Evolutionary conservation across 2,329 filamentous ascomycete species (phyloP), one percentile per base, ranked within the genome.

Genomic region (Penicillium sp.): DNA sequence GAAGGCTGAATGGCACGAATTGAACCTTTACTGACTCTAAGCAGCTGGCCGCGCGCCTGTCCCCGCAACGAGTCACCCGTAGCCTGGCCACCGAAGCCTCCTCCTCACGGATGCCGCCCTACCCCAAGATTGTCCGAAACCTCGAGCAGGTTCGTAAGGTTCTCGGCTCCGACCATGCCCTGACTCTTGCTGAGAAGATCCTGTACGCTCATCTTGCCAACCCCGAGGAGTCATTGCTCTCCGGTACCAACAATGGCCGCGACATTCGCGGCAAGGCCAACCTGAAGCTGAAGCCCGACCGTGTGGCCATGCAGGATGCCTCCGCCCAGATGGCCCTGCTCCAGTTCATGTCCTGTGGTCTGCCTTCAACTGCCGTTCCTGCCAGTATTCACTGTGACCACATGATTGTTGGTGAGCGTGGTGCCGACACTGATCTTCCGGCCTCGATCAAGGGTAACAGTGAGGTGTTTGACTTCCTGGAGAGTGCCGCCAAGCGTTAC

Each of bases 321-420:
- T 96, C 91, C 27, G 94, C 94, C 6, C 94, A 99, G 79, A 99
- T 99, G 94, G 94, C 94, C 1, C 80, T 99, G 62, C 80, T 99
- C 66, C 94, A 99, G 77, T 99, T 99, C 82, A 99, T 99, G 93
- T 90, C 90, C 26, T 99, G 94, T 75, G 90, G 91, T 53, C 82
- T 99, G 51, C 89, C 89, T 26, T 86, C 86, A 56, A 96, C 94
- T 2, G 92, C 92, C 9, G 93, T 99, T 48, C 94, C 94, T 11
- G 93, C 94, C 47, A 97, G 92, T 74, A 97, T 97, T 66, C 94
- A 99, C 79, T 99, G 94, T 77, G 94, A 99, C 79, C 94, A 99
- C 75, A 88, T 99, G 86, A 97, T 99, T 77, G 93, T 97, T 27
- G 94, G 93, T 54, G 88, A 95, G 76, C 89, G 87, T 71, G 94